Evolutionary conservation across 371 early-diverging fungal genomes (phyloP), one percentile per base, ranked within the genome.

Genomic region (Circinella umbellata): DNA sequence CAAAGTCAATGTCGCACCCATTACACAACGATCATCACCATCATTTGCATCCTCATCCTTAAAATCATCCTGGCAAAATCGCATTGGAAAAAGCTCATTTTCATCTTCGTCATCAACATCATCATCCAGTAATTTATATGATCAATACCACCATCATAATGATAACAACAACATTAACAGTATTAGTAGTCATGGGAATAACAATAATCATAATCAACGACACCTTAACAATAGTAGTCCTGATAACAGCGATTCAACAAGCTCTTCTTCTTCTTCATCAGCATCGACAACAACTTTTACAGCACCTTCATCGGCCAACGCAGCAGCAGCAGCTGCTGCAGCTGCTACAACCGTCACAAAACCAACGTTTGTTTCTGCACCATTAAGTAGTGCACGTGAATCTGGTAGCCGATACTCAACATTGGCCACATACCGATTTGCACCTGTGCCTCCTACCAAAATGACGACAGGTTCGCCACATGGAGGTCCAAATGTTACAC

Each of bases 1-100:
- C 39, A 72, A 72, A 57, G 64, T 80, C 36, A 80, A 82, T 64
- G 68, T 78, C 20, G 82, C 82, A 34, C 80, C 80, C 4, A 74
- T 67, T 37, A 76, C 76, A 27, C 18, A 15, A 61, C 55, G 68
- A 9, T 34, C 34, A 57, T 57, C 57, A 8, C 20, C 54, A 17
- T 20, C 54, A 15, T 54, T 20, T 20, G 15, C 20, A n/a, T 54
- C 54, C 37, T n/a, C n/a, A 53, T 46, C 35, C 46, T 55, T 46
- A 37, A 54, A 42, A 61, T 61, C 17, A 37, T 55, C 37, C 9
- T 61, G 48, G 63, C 62, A 61, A 46, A 57, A 5, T 13, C 71
- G 65, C 7, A 39, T 59, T 11, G 51, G 69, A 69, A 34, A 39
- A 35, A 60, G 37, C 64, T 63, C 42, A 37, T 64, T 20, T 18